Evolutionary conservation across 768 basidiomycete genomes (phyloP).

Genomic region (Macrolepiota fuliginosa): DNA sequence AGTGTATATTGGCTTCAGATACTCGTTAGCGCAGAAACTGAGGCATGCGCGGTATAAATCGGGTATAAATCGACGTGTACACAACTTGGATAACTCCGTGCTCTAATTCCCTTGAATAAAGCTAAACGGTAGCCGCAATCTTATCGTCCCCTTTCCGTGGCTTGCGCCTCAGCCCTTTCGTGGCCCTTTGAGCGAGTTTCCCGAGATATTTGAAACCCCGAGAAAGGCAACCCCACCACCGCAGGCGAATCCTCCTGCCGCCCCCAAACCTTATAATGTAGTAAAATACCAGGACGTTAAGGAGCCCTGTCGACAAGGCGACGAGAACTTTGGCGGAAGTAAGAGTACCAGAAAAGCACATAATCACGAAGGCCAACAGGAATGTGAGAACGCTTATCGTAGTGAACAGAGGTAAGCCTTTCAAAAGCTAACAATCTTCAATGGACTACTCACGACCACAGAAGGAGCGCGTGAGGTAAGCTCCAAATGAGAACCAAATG

Average conservation of each 20-base stretch:
- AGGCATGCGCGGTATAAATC: too few species aligned
- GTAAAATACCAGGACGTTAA: not conserved
- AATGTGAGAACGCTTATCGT: not conserved
- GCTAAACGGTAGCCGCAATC: too few species aligned
- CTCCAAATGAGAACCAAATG: slow-evolving; percentile 9
- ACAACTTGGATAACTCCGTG: too few species aligned
- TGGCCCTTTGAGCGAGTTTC: not conserved
- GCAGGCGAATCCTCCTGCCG: not conserved
- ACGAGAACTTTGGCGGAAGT: not conserved
- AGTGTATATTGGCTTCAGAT: too few species aligned
- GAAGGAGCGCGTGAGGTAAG: slow-evolving; percentile 6
- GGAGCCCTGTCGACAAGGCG: not conserved
- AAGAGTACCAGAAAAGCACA: slow-evolving; percentile 6
- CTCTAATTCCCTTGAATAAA: too few species aligned
- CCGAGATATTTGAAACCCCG: not conserved
- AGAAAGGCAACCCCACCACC: not conserved
- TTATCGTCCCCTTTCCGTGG: not conserved
- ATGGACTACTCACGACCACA: slow-evolving; percentile 7
- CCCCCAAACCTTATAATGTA: slow-evolving; percentile 5
- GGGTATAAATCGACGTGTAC: too few species aligned
- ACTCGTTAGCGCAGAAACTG: too few species aligned
- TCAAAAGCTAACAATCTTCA: not conserved
- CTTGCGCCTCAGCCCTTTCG: not conserved
- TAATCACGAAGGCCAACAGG: slow-evolving; percentile 3
- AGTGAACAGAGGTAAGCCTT: not conserved